Evolutionary conservation across 495 filamentous ascomycete genomes (phyloP).

Genomic region (Hyaloscypha variabilis): DNA sequence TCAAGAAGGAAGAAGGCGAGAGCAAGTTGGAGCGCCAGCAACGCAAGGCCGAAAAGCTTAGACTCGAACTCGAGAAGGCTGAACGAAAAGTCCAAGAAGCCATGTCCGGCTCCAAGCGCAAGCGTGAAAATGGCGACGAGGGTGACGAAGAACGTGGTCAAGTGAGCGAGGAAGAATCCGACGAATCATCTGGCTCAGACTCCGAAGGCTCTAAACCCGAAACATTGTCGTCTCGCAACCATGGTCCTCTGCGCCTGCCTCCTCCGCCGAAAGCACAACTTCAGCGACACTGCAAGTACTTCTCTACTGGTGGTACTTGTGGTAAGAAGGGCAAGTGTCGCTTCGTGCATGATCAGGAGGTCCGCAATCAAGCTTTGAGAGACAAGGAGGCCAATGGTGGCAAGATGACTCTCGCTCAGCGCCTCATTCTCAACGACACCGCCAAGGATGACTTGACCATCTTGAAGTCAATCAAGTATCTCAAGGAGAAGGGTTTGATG

Average conservation of each 20-base stretch:
- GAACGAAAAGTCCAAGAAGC: slow-evolving; percentile 47
- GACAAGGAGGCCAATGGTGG: slow-evolving; percentile 56
- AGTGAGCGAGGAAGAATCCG: slow-evolving; percentile 35
- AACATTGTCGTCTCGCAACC: slow-evolving; percentile 44
- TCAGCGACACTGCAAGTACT: slow-evolving; percentile 62
- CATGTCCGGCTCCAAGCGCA: slow-evolving; percentile 45
- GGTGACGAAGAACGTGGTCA: slow-evolving; percentile 51
- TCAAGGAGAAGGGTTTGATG: slow-evolving; percentile 46
- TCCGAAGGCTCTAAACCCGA: slow-evolving; percentile 50
- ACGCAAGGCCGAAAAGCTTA: slow-evolving; percentile 50
- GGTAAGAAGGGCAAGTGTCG: slow-evolving; percentile 68
- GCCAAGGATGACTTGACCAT: slow-evolving; percentile 58
- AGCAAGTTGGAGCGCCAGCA: slow-evolving; percentile 46
- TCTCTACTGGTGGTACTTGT: slow-evolving; percentile 59
- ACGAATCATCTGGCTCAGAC: slow-evolving; percentile 39
- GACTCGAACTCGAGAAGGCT: slow-evolving; percentile 51
- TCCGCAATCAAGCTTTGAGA: slow-evolving; percentile 53
- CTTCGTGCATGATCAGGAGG: slow-evolving; percentile 58
- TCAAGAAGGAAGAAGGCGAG: slow-evolving; percentile 31
- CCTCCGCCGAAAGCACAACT: slow-evolving; percentile 47
- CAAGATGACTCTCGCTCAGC: slow-evolving; percentile 57
- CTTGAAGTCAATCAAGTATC: slow-evolving; percentile 53
- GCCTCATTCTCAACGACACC: slow-evolving; percentile 57
- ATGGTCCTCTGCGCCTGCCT: slow-evolving; percentile 30
- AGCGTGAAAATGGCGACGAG: slow-evolving; percentile 57